Base-by-base conservation (phyloP, 305 asterid genomes). In the Ilex paraguariensis region DNA sequence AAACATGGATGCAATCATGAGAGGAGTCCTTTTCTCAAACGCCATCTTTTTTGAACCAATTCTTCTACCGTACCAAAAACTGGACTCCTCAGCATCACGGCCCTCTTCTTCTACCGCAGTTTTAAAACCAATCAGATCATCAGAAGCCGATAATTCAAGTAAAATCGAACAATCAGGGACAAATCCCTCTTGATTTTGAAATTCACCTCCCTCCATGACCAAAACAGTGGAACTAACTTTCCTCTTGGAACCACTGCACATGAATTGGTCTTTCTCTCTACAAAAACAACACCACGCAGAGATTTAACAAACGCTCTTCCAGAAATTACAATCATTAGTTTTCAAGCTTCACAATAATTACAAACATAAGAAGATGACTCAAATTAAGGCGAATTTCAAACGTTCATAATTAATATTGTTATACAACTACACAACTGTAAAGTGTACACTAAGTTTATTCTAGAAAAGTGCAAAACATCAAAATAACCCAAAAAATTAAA, bases 1-100 rank as follows among this genome's bases (percentile, higher is more conserved):
- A 63, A 62, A 71, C 66, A 67, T 66, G 13, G 83, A 66, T 70
- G 83, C 83, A 54, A 78, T 73, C 80, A 75, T 68, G 31, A 78
- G 67, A 3, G 83, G 78, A 3, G 78, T 75, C 74, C 83, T 71
- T 61, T 75, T 80, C 28, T 75, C 78, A 13, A 66, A 60, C 4
- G 71, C 83, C 83, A 78, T 75, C 68, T 63, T 65, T 59, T 63
- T 78, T 3, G 67, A 62, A 56, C 78, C 78, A 51, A 68, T 66
- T 75, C 65, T 74, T 49, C 75, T 71, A 12, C 72, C 75, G 52
- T 75, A 78, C 83, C 83, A 78, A 21, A 65, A 56, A 7, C 78
- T 70, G 13, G 63, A 59, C 59, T 75, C 80, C 49, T 75, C 65
- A 14, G 71, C 31, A 39, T 53, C 57, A 42, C 15, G 63, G 31